Percentiles rank a stretch among this genome's conserved stretches.
phyloP scores from a whole-genome alignment of 345 rosid species.

The rapeseed (Brassica napus) region DNA sequence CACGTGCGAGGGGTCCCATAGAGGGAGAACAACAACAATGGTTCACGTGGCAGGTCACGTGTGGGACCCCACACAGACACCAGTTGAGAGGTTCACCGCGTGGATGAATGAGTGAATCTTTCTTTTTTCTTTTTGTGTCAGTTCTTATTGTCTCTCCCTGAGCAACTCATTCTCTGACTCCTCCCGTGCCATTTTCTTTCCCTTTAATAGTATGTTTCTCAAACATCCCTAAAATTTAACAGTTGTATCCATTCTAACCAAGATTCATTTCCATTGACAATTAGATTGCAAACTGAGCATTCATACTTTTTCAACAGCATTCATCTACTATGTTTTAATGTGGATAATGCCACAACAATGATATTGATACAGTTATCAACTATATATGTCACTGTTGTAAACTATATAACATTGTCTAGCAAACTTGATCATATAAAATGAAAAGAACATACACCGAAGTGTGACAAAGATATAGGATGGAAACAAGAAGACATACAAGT shows the following conservation, averaged over 20 bases:
- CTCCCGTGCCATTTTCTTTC: constrained; percentile 29
- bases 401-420: background rate
- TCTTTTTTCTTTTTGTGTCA: constrained; percentile 18
- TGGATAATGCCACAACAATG: too few relatives aligned
- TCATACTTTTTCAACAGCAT: background rate
- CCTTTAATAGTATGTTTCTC: constrained; percentile 16
- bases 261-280: background rate
- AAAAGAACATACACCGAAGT: constrained; percentile 11
- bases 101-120: constrained; percentile 26
- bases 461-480: constrained; percentile 27
- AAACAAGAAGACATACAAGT: constrained; percentile 23
- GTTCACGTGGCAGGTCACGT: constrained; percentile 36
- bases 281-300: background rate
- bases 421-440: background rate
- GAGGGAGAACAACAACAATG: background rate
- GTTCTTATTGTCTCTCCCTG: constrained; percentile 36
- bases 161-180: constrained; percentile 35
- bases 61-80: constrained; percentile 23
- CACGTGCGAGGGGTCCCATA: constrained; percentile 40
- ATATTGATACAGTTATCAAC: background rate
- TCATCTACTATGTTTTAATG: too few relatives aligned
- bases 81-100: constrained; percentile 21
- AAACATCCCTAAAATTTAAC: constrained; percentile 19
- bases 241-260: background rate
- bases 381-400: too few relatives aligned